Percentiles rank a stretch among this genome's conserved stretches.
Evolutionary conservation across 2,329 filamentous ascomycete genomes (phyloP).

Genomic region (Hymenoscyphus salicellus): DNA sequence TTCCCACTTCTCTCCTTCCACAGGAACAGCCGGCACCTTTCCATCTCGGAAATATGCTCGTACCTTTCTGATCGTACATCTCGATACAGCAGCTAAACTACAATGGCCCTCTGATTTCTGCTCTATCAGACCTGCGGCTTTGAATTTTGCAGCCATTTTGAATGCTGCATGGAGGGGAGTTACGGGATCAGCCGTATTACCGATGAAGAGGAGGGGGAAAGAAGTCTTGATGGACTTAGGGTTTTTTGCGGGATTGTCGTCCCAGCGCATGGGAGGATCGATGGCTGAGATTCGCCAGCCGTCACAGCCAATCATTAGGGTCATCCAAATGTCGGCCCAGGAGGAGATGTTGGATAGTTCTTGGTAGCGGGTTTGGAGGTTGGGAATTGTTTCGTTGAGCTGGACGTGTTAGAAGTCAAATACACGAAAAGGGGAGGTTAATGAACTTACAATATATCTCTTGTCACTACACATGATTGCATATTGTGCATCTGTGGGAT

Average conservation of each 20-base stretch:
- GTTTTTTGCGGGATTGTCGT: constrained; percentile 28
- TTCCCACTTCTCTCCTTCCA: constrained; percentile 26
- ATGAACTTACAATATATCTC: constrained; percentile 26
- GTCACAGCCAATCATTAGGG: constrained; percentile 29
- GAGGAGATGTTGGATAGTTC: constrained; percentile 23
- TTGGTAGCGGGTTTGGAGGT: constrained; percentile 28
- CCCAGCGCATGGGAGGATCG: constrained; percentile 33
- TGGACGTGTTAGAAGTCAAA: constrained; percentile 9
- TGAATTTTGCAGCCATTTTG: constrained; percentile 33
- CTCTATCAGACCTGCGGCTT: constrained; percentile 31
- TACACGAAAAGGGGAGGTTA: background rate
- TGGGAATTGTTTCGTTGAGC: constrained; percentile 31
- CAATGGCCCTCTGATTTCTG: constrained; percentile 33
- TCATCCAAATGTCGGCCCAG: constrained; percentile 29
- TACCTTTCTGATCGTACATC: constrained; percentile 30
- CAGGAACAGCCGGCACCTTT: constrained; percentile 26
- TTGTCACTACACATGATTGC: constrained; percentile 35
- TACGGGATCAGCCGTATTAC: constrained; percentile 41
- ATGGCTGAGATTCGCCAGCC: constrained; percentile 25
- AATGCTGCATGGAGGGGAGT: constrained; percentile 36
- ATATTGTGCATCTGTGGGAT: constrained; percentile 24
- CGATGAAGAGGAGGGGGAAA: constrained; percentile 41
- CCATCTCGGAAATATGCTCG: constrained; percentile 29
- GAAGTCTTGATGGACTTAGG: constrained; percentile 35
- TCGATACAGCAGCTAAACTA: constrained; percentile 24